Evolutionary conservation across 768 basidiomycete species (phyloP).

Genomic region (Lactarius trivialis): DNA sequence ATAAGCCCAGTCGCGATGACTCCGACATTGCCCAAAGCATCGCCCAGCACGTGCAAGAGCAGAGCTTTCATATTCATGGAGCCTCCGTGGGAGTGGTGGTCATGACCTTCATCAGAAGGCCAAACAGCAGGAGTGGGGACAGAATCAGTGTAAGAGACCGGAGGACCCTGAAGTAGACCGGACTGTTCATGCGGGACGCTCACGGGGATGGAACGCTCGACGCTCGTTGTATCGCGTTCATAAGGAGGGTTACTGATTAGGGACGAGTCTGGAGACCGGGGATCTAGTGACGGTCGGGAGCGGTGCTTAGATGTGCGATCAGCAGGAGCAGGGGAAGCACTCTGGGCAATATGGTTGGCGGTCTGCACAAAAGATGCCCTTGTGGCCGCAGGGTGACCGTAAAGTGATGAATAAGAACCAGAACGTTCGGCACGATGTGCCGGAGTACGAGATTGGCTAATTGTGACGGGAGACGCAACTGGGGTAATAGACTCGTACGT

Average conservation of each 20-base stretch:
- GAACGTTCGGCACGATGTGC: slow-evolving; percentile 30
- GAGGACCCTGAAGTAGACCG: slow-evolving; percentile 31
- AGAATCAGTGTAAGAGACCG: slow-evolving; percentile 4
- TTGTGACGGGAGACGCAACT: slow-evolving; percentile 24
- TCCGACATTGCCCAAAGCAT: slow-evolving; percentile 96
- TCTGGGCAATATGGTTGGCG: slow-evolving; percentile 71
- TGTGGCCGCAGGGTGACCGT: slow-evolving; percentile 67
- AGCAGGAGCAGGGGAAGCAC: slow-evolving; percentile 37
- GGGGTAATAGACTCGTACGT: slow-evolving; percentile 1
- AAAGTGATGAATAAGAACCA: slow-evolving; percentile 54
- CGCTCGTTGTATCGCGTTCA: slow-evolving; percentile 5
- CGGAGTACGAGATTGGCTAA: slow-evolving; percentile 29
- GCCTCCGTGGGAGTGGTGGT: slow-evolving; percentile 45
- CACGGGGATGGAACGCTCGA: not conserved
- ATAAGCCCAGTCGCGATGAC: slow-evolving; percentile 93
- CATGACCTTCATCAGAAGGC: slow-evolving; percentile 20
- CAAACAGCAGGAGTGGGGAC: not conserved
- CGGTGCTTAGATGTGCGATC: slow-evolving; percentile 21
- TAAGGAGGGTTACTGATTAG: not conserved
- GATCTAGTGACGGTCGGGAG: slow-evolving; percentile 25
- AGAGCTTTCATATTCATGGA: slow-evolving; percentile 99
- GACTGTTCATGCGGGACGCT: slow-evolving; percentile 31
- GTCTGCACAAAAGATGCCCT: slow-evolving; percentile 72
- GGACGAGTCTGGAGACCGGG: slow-evolving; percentile 8
- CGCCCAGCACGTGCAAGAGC: slow-evolving; percentile 89